Evolutionary conservation across 1,284 basidiomycete species (phyloP).

Genomic region (Dichomitus squalens): DNA sequence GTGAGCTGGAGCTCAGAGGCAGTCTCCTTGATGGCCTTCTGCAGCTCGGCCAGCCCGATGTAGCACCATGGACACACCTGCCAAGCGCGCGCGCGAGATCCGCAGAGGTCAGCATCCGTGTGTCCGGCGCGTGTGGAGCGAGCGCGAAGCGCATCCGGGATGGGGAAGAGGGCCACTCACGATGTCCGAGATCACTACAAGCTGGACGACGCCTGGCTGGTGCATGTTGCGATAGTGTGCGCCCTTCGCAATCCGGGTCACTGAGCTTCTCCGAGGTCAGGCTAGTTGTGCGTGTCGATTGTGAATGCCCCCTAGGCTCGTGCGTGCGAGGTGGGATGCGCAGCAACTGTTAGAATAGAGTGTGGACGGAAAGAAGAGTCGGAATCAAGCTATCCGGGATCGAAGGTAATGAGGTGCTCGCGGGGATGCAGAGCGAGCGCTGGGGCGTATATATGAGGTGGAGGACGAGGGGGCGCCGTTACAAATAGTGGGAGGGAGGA

Average conservation of each 20-base stretch:
- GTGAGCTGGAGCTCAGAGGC: constrained; percentile 44
- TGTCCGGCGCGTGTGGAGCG: constrained; percentile 1
- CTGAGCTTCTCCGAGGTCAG: constrained; percentile 7
- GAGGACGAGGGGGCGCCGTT: constrained; percentile 12
- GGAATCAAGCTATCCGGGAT: constrained; percentile 7
- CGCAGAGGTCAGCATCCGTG: constrained; percentile 2
- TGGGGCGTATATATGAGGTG: constrained; percentile 23
- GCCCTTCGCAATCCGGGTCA: background rate
- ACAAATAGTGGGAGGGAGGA: constrained; percentile 25
- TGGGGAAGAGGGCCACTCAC: constrained; percentile 42
- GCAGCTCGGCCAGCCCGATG: constrained; percentile 72
- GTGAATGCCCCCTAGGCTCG: background rate
- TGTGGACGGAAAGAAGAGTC: constrained; percentile 1
- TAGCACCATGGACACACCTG: constrained; percentile 78
- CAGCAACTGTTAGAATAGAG: background rate
- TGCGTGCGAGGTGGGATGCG: background rate
- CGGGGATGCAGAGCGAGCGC: constrained; percentile 14
- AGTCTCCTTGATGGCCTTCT: constrained; percentile 60
- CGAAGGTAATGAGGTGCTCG: constrained; percentile 9
- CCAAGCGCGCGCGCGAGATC: background rate
- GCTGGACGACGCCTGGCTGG: constrained; percentile 50
- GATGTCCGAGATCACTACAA: constrained; percentile 74
- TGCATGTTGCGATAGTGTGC: constrained; percentile 13
- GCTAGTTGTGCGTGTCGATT: background rate
- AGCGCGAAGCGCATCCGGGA: background rate